Conservation (phyloP, 495 filamentous ascomycete species). For the Lichina pygmaea region DNA sequence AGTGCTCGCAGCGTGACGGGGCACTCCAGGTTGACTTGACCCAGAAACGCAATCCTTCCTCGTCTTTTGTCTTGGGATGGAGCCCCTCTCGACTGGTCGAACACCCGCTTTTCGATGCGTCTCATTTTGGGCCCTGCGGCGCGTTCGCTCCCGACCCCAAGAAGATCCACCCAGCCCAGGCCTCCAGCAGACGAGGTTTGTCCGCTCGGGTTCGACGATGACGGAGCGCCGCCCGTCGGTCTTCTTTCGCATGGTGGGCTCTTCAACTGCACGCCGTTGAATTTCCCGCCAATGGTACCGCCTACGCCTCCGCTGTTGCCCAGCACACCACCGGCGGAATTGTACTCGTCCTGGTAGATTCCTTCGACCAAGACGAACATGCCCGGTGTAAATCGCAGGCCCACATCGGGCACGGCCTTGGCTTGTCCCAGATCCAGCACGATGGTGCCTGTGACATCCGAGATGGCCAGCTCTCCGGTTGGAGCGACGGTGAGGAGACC, state of each 20-base stretch:
- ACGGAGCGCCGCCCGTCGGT: conserved; percentile 29
- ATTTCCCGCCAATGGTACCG: conserved; percentile 65
- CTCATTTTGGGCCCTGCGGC: conserved; percentile 63
- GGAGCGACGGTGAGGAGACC: conserved; percentile 61
- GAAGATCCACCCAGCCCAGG: conserved; percentile 91
- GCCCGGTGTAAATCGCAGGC: conserved; percentile 72
- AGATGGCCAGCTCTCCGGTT: conserved; percentile 55
- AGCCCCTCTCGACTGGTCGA: background rate
- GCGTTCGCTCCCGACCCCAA: conserved; percentile 74
- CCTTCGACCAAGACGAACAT: conserved; percentile 92
- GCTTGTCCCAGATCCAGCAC: conserved; percentile 60
- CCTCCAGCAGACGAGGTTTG: conserved; percentile 12
- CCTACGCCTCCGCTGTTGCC: conserved; percentile 58
- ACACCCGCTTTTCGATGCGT: conserved; percentile 22
- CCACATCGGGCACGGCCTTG: conserved; percentile 54
- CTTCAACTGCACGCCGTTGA: conserved; percentile 69
- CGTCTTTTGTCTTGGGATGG: conserved; percentile 12
- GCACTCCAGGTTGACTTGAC: conserved; percentile 66
- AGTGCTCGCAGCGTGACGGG: conserved; percentile 52
- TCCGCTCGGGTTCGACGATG: conserved; percentile 9
- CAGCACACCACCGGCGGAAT: conserved; percentile 32
- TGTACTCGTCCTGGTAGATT: conserved; percentile 76
- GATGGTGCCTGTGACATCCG: conserved; percentile 70
- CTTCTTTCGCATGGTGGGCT: conserved; percentile 77
- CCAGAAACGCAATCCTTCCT: conserved; percentile 37